These are phyloP conservation scores for Suillus americanus DNA, from an alignment of 768 basidiomycete species.

Conservation along the genomic window DNA sequence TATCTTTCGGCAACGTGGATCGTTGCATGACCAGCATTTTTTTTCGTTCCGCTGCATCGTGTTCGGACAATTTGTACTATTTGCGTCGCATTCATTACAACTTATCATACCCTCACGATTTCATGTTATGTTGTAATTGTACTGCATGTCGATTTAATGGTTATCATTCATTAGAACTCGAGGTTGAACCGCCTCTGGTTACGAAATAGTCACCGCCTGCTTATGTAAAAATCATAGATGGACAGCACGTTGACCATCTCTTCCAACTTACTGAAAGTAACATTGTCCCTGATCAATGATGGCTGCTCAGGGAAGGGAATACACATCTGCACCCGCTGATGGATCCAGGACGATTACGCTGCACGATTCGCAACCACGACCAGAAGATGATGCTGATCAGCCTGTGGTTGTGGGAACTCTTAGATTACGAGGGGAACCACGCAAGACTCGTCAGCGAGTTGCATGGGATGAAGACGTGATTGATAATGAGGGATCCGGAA, in stretches of 20 bases:
- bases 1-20: constrained; percentile 25
- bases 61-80: constrained; percentile 27
- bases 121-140: constrained; percentile 25
- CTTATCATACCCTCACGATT: constrained; percentile 9
- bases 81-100: constrained; percentile 20
- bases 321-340: constrained; percentile 45
- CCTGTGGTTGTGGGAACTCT: constrained; percentile 47
- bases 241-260: not conserved
- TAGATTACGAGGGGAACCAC: constrained; percentile 56
- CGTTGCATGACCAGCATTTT: constrained; percentile 22
- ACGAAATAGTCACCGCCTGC: not conserved
- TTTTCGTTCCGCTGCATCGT: constrained; percentile 20
- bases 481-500: constrained; percentile 88
- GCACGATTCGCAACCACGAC: constrained; percentile 34
- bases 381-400: constrained; percentile 26
- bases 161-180: not conserved
- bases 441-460: constrained; percentile 53
- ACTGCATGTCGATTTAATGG: constrained; percentile 21
- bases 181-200: not conserved
- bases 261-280: not conserved
- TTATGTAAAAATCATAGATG: constrained; percentile 1
- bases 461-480: constrained; percentile 84
- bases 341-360: constrained; percentile 58
- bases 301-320: constrained; percentile 29
- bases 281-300: constrained; percentile 14